Evolutionary conservation across 345 rosid genomes (phyloP).

Genomic region (Rhodomyrtus tomentosa): DNA sequence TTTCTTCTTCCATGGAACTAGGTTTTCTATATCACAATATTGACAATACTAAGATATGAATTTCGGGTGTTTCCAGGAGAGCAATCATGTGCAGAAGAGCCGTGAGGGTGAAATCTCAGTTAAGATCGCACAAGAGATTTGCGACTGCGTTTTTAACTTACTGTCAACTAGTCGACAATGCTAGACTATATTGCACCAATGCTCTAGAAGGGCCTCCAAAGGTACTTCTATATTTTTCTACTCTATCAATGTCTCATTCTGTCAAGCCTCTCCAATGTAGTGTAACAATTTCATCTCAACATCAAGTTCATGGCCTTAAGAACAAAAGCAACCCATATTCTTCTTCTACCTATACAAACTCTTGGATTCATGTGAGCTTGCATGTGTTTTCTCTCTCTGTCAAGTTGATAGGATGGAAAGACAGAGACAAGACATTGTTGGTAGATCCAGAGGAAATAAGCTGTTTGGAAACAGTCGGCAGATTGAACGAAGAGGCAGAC

Average conservation of each 20-base stretch:
- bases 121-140: constrained; percentile 86
- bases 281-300: not conserved
- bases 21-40: not conserved
- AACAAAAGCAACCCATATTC: not conserved
- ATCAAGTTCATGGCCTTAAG: not conserved
- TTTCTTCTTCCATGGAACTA: not conserved
- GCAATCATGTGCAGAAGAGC: constrained; percentile 84
- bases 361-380: not conserved
- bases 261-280: not conserved
- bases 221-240: constrained; percentile 18
- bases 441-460: constrained; percentile 85
- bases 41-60: not conserved
- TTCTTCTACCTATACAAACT: not conserved
- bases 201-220: constrained; percentile 69
- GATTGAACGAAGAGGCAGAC: constrained; percentile 67
- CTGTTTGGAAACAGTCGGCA: constrained; percentile 49
- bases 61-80: constrained; percentile 46
- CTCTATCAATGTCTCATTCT: not conserved
- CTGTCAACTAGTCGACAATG: constrained; percentile 72
- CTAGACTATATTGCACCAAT: constrained; percentile 79
- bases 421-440: constrained; percentile 65
- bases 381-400: constrained; percentile 15
- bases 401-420: constrained; percentile 97
- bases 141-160: constrained; percentile 73
- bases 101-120: constrained; percentile 77